Conservation (phyloP, 768 basidiomycete genomes). For the Myochromella boudieri region DNA sequence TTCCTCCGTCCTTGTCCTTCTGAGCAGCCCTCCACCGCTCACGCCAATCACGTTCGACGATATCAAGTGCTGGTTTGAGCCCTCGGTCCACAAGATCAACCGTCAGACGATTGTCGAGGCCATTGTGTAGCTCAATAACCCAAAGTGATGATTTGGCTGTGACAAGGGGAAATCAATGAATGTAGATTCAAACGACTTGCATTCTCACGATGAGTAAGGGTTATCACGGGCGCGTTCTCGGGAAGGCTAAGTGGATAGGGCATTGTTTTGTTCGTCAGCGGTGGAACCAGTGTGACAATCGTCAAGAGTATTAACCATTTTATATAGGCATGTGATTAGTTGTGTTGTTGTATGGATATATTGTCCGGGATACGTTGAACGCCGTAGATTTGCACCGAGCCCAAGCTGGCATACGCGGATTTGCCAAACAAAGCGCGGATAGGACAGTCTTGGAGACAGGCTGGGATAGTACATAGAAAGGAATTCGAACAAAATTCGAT, state of each 20-base stretch:
- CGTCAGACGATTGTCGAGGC: conserved; percentile 70
- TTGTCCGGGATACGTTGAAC: too few relatives aligned
- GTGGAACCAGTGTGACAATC: too few relatives aligned
- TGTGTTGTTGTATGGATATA: too few relatives aligned
- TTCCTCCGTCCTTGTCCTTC: conserved; percentile 51
- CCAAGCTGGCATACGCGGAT: too few relatives aligned
- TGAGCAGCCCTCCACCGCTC: conserved; percentile 45
- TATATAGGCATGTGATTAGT: conserved; percentile 22
- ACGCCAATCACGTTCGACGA: conserved; percentile 74
- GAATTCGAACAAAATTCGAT: too few relatives aligned
- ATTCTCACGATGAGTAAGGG: conserved; percentile 65
- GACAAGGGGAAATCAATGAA: background rate
- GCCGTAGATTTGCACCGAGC: too few relatives aligned
- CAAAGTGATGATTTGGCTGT: conserved; percentile 64
- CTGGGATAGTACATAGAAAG: too few relatives aligned
- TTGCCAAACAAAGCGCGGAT: too few relatives aligned
- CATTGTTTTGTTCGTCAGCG: conserved; percentile 29
- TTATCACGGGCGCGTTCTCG: conserved; percentile 49
- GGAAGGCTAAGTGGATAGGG: conserved; percentile 53
- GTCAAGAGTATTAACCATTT: too few relatives aligned
- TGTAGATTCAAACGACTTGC: background rate
- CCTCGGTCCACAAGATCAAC: conserved; percentile 54
- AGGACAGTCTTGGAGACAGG: too few relatives aligned
- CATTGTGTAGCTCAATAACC: conserved; percentile 82
- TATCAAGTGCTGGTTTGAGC: conserved; percentile 68